Evolutionary conservation across 768 basidiomycete genomes (phyloP).

Genomic region (Lepiota brunneoincarnata): DNA sequence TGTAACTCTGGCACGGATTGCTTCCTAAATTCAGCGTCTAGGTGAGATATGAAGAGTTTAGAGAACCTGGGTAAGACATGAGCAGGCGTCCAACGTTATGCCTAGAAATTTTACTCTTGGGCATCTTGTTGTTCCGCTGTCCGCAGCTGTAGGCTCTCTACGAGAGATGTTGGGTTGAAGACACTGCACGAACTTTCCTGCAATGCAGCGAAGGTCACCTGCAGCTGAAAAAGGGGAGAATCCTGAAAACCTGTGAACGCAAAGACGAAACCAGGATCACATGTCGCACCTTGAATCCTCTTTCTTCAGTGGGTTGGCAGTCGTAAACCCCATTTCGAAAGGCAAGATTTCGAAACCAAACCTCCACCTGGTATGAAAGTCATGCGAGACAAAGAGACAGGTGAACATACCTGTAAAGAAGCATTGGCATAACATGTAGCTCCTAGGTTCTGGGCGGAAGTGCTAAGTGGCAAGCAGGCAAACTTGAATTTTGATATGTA

Average conservation of each 20-base stretch:
- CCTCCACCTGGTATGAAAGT: slow-evolving; percentile 38
- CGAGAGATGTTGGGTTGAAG: slow-evolving; percentile 82
- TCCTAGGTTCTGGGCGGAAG: slow-evolving; percentile 73
- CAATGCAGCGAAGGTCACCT: slow-evolving; percentile 81
- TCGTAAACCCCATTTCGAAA: slow-evolving; percentile 84
- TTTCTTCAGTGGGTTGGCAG: slow-evolving; percentile 57
- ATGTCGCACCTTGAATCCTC: slow-evolving; percentile 34
- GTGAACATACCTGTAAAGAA: slow-evolving; percentile 70
- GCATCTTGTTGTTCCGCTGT: slow-evolving; percentile 94
- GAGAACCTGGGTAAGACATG: slow-evolving; percentile 61
- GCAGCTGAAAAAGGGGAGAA: slow-evolving; percentile 76
- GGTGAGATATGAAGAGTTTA: slow-evolving; percentile 89
- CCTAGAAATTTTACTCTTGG: slow-evolving; percentile 66
- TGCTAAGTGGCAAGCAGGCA: neutral
- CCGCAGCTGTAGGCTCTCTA: slow-evolving; percentile 79
- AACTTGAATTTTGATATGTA: slow-evolving; percentile 23
- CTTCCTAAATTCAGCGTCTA: slow-evolving; percentile 85
- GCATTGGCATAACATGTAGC: slow-evolving; percentile 98
- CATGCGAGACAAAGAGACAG: neutral
- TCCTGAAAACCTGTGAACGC: slow-evolving; percentile 39
- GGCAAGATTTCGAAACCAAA: slow-evolving; percentile 86
- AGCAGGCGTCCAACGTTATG: slow-evolving; percentile 9
- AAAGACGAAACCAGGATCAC: neutral
- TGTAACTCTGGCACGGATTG: slow-evolving; percentile 62
- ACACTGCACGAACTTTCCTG: slow-evolving; percentile 67